Evolutionary conservation across 202 grass and related monocot genomes (phyloP), one percentile per base, ranked within the genome.

Genomic region (Cymbopogon flexuosus): DNA sequence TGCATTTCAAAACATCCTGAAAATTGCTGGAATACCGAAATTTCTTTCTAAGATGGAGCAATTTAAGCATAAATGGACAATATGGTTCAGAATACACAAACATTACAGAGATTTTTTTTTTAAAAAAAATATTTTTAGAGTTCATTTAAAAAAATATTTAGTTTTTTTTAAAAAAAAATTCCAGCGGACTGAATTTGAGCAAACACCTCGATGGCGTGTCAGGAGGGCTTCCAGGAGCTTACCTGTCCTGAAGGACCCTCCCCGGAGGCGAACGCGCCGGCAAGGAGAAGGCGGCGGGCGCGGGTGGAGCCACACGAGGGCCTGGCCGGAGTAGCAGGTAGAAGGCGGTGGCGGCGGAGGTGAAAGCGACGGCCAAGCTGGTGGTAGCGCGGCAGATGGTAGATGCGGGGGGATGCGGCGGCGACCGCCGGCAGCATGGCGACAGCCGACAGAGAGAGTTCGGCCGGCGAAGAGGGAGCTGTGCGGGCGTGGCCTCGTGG

Each of bases 391-490:
- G 52, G 69, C 52, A 27, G 62, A 40, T 41, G 24, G 62, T 35
- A 64, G 75, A 59, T 3, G 8, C 36, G 27, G 22, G 24, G 70
- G 65, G 81, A 73, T 73, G 69, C 16, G 70, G 75, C 49, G 79
- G 75, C 73, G 51, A 74, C 45, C 34, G 68, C 78, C 66, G 58
- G 78, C 58, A 82, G 78, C 87, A 89, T 85, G 39, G 65, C 68
- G 41, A 68, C 19, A 49, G 39, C 58, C 68, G 41, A 68, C 19
- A 49, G 57, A 59, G 42, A 30, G 47, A 62, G 56, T 23, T 82
- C 66, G 3, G 41, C 29, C 2, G 27, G 27, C 27, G 68, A 64
- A 75, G 24, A 54, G 45, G 18, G 42, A 45, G 67, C 21, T 46
- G 39, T 3, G 29, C 70, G 15, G 23, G 69, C 7, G 43, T 27